A percentile compares a stretch with the other conserved stretches of the same genome.
phyloP scores from a whole-genome alignment of 1,284 basidiomycete genomes.

The Cystobasidium slooffiae region DNA sequence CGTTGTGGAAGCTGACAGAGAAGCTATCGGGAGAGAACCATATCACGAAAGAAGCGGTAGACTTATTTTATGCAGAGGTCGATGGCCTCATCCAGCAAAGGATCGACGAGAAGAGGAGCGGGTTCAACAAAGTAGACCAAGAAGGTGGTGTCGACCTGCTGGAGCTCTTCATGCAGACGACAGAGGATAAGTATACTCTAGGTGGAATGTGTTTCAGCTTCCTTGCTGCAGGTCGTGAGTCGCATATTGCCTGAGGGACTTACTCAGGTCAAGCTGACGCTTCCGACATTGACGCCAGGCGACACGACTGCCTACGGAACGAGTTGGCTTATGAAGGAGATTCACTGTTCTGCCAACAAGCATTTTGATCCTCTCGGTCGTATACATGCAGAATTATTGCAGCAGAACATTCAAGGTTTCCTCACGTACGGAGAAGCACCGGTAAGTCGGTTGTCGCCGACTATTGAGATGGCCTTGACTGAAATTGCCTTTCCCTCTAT shows the following conservation, averaged over 20 bases:
- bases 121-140: neutral
- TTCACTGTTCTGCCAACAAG: neutral
- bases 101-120: neutral
- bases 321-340: neutral
- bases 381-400: neutral
- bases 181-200: neutral
- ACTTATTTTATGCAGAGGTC: neutral
- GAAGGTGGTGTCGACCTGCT: neutral
- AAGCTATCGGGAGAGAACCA: neutral
- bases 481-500: neutral
- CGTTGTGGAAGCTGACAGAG: neutral
- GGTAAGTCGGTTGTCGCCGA: neutral
- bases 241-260: neutral
- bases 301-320: neutral
- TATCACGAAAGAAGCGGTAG: neutral
- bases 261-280: neutral
- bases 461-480: neutral
- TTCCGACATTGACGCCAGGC: neutral
- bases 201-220: slow-evolving; percentile 1
- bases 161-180: neutral
- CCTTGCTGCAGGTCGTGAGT: neutral
- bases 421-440: neutral
- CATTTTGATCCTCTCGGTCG: neutral
- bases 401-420: slow-evolving; percentile 4
- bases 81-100: neutral